Conservation (phyloP, 352 stramenopile genomes). For the Pythium aristosporum region DNA sequence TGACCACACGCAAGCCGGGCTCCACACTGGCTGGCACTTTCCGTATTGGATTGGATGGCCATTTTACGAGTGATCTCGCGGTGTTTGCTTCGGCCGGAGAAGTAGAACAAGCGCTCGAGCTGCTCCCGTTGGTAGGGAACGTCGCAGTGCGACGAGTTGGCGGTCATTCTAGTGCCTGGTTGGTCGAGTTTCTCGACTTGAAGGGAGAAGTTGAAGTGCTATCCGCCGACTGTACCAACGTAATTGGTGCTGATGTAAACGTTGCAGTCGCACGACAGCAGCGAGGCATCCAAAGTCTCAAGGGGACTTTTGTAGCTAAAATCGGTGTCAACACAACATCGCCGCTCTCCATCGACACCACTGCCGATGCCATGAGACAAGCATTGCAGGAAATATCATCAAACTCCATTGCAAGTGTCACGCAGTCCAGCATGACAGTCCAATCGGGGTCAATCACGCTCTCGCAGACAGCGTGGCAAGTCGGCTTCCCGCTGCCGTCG, state of each 20-base stretch:
- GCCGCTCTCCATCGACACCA: slow-evolving; percentile 1
- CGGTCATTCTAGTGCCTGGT: slow-evolving; percentile 22
- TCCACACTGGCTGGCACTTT: slow-evolving; percentile 30
- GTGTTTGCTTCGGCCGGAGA: slow-evolving; percentile 19
- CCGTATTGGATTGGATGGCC: slow-evolving; percentile 25
- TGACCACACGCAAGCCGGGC: slow-evolving; percentile 14
- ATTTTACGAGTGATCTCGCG: slow-evolving; percentile 22
- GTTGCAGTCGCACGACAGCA: slow-evolving; percentile 16
- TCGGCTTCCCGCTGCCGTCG: slow-evolving; percentile 1
- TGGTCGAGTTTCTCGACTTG: slow-evolving; percentile 28
- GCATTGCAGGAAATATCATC: neutral
- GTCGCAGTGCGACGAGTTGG: slow-evolving; percentile 19
- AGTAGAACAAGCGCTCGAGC: slow-evolving; percentile 28
- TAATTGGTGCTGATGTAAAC: slow-evolving; percentile 17
- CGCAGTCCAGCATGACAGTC: neutral
- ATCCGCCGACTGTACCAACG: slow-evolving; percentile 5
- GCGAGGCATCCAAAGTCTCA: slow-evolving; percentile 8
- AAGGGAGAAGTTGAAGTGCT: slow-evolving; percentile 22
- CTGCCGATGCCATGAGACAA: neutral
- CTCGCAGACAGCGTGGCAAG: slow-evolving; percentile 1
- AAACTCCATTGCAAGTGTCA: neutral
- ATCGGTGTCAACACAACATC: neutral
- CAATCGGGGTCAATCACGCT: neutral
- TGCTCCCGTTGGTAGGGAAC: slow-evolving; percentile 19
- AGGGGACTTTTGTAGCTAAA: neutral